Base-by-base conservation (phyloP, 2,329 filamentous ascomycete species). In the Clarireedia hainanense region DNA sequence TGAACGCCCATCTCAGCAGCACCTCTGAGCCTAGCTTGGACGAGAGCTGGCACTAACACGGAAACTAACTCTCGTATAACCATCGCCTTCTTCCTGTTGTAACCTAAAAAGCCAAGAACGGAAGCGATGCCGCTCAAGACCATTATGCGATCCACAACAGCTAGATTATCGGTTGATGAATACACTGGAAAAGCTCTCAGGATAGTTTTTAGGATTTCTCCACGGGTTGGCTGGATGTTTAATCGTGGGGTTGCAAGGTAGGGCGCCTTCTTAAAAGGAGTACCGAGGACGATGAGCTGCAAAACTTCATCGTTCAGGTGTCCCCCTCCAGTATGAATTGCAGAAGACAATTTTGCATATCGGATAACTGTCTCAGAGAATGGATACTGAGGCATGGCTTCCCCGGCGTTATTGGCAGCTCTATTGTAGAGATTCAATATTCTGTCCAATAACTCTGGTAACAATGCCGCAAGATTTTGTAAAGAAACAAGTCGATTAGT, bases 1-100 rank as follows among this genome's bases (percentile, higher is more conserved):
- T 97, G 92, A 37, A 99, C 89, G 3, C 92, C 94, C 66, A 94
- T 89, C 68, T 97, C 94, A n/a, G 94, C 91, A 42, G 94, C 94
- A 34, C 92, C 92, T 48, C 92, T 80, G 47, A 95, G 96, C 40
- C 94, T 82, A 15, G 94, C 94, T 71, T 96, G 90, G 4, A 96
- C 86, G 7, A 99, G 77, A 2, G 89, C 91, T 36, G 85, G 86
- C 52, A 95, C 89, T 42, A 97, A 77, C 15, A 91, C 84, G 3
- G 85, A 86, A 7, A 99, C 80, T 50, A 97, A 78, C 66, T 96
- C 91, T 63, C 89, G 85, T 64, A 96, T 80, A 0, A 96, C 83
- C 73, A 97, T 87, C 4, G 89, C 91, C 71, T 95, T 95, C 73
- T 96, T 97, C 56, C 94, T 81, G 57, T 91, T 83, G 58, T 92